Evolutionary conservation across 2,329 filamentous ascomycete genomes (phyloP), one percentile per base, ranked within the genome.

Genomic region (Graphium sp.): DNA sequence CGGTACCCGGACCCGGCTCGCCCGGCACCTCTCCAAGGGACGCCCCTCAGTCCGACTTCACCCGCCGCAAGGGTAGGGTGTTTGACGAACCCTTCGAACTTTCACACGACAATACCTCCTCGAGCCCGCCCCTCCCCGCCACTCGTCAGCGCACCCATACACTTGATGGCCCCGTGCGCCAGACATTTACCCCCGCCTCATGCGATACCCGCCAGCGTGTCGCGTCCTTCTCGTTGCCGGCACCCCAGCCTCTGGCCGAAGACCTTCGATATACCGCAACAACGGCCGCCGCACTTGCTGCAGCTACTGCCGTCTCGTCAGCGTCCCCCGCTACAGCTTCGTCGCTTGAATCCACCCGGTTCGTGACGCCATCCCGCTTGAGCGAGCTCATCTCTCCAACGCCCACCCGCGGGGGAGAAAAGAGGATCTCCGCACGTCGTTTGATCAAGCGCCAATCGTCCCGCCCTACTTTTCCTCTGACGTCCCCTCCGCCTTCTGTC

Each of bases 221-320:
- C 24, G 74, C 76, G 28, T 82, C 77, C 17, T 68, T 82, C 39
- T 74, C 76, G 39, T 75, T 74, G 20, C 61, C 70, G 6, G 44
- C 31, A 11, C 65, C 70, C 5, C 57, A 66, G 26, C 56, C 60
- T 28, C 58, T 62, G 27, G 50, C 60, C 33, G 62, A 67, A 14
- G 62, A 66, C 22, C 51, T 56, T 32, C 57, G 53, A 31, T 38
- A 50, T 13, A 44, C 53, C 14, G 44, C 50, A 15, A n/a, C n/a
- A n/a, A n/a, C n/a, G n/a, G n/a, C n/a, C n/a, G n/a, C n/a, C n/a
- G n/a, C n/a, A n/a, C n/a, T n/a, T n/a, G n/a, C n/a, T n/a, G n/a
- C n/a, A n/a, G n/a, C n/a, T n/a, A n/a, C n/a, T n/a, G n/a, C n/a
- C n/a, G n/a, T n/a, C n/a, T n/a, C n/a, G n/a, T n/a, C n/a, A n/a